Base-by-base conservation (phyloP, 306 rosid genomes). In the Quercus mongolica region DNA sequence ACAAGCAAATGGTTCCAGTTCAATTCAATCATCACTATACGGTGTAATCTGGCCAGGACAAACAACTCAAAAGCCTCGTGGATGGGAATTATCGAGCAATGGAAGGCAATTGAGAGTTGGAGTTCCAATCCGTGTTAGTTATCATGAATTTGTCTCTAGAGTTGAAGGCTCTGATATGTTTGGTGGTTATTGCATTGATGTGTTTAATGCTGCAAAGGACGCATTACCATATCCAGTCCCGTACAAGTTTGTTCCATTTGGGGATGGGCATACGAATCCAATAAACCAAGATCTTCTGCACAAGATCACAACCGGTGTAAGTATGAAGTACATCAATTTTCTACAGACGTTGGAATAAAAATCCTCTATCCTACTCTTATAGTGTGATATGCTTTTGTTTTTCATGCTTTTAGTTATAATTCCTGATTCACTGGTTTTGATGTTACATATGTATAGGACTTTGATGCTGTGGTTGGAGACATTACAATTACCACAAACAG, bases 41-140 rank as follows among this genome's bases (percentile, higher is more conserved):
- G 56, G 71, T 49, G 90, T 91, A 33, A 78, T 96, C 52, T 96
- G 99, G 99, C 99, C 98, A 0, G 99, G 99, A 80, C 88, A 93
- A 44, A 80, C 86, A 3, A 56, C 38, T 3, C 84, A 87, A 69
- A 88, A 52, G 82, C 99, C 99, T 76, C 98, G 98, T 15, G 99
- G 98, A 31, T 96, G 99, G 99, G 96, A 87, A 49, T 96, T 96
- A 74, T 94, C 99, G 1, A 90, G 80, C 90, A 87, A 65, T 61
- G 99, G 98, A 84, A 89, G 90, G 83, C 86, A 85, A 12, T 87
- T 96, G 85, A 89, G 51, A 54, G 89, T 96, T 55, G 99, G 93
- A 76, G 96, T 96, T 20, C 97, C 98, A 0, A 87, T 6, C 46
- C 78, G 85, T 72, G 84, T 85, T 74, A 82, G 89, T 85, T 96